phyloP scores from a whole-genome alignment of 176 grass and related monocot genomes.

The Ensete ventricosum region DNA sequence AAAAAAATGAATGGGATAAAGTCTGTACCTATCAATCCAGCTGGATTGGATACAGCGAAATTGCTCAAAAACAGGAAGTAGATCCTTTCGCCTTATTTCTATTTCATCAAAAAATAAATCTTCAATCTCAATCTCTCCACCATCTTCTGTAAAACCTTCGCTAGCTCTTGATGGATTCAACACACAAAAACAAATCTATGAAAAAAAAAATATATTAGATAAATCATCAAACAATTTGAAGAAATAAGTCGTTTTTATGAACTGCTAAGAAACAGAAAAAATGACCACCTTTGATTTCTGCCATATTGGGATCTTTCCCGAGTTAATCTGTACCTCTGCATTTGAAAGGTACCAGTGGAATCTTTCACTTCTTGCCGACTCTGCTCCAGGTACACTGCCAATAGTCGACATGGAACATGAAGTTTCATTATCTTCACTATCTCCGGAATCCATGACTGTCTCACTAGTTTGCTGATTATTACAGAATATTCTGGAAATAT shows the following conservation, averaged over 20 bases:
- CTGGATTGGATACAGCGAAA: slow-evolving; percentile 58
- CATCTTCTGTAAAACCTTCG: slow-evolving; percentile 26
- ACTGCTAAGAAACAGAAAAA: slow-evolving; percentile 19
- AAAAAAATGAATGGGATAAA: too few species aligned
- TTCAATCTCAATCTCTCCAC: slow-evolving; percentile 92
- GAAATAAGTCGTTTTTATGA: slow-evolving; percentile 13
- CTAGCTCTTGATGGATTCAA: slow-evolving; percentile 42
- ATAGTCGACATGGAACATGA: slow-evolving; percentile 36
- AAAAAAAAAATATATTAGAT: slow-evolving; percentile 18
- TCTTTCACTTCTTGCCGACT: slow-evolving; percentile 45
- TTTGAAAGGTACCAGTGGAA: slow-evolving; percentile 90
- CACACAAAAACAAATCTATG: slow-evolving; percentile 87
- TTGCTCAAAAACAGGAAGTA: slow-evolving; percentile 94
- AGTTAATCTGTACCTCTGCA: slow-evolving; percentile 85
- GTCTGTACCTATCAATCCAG: slow-evolving; percentile 50
- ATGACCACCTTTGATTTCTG: slow-evolving; percentile 87
- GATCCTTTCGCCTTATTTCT: slow-evolving; percentile 75
- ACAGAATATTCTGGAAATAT: slow-evolving; percentile 48
- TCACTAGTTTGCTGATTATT: slow-evolving; percentile 40
- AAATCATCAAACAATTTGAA: slow-evolving; percentile 14
- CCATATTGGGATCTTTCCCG: slow-evolving; percentile 82
- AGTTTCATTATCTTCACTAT: slow-evolving; percentile 54
- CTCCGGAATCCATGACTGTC: slow-evolving; percentile 44
- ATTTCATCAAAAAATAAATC: slow-evolving; percentile 58
- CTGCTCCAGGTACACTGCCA: slow-evolving; percentile 43